phyloP scores from a whole-genome alignment of 2,329 filamentous ascomycete species.

The Mariannaea sp. region DNA sequence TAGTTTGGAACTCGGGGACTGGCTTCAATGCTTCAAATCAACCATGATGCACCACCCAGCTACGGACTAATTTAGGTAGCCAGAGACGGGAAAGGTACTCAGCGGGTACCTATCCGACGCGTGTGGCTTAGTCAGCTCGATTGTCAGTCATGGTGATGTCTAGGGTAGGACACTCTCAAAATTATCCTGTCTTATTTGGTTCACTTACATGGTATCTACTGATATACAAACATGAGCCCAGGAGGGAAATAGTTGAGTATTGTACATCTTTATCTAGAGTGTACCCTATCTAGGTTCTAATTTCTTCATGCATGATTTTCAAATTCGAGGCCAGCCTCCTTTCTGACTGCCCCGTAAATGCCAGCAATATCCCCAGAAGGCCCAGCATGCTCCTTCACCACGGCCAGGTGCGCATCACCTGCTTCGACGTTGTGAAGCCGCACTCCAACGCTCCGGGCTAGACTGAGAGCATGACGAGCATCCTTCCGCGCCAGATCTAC shows the following conservation, averaged over 20 bases:
- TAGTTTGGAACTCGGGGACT: constrained; percentile 12
- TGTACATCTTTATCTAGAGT: too few species aligned
- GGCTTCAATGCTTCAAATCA: constrained; percentile 15
- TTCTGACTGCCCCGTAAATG: constrained; percentile 79
- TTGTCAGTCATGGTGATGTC: constrained; percentile 13
- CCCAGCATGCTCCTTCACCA: constrained; percentile 70
- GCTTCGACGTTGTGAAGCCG: constrained; percentile 68
- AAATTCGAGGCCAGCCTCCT: constrained; percentile 75
- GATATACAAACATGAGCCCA: too few species aligned
- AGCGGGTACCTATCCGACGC: constrained; percentile 9
- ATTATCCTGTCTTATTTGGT: too few species aligned
- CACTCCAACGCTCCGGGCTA: constrained; percentile 68
- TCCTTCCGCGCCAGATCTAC: constrained; percentile 86
- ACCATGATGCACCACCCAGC: constrained; percentile 33
- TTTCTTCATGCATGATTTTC: constrained; percentile 56
- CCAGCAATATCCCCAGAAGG: constrained; percentile 77
- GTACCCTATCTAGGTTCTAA: too few species aligned
- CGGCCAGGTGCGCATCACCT: constrained; percentile 69
- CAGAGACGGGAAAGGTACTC: too few species aligned
- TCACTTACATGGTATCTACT: too few species aligned
- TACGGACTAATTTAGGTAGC: constrained; percentile 11
- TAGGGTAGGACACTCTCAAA: too few species aligned
- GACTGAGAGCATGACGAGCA: constrained; percentile 69
- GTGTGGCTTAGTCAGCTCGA: constrained; percentile 19
- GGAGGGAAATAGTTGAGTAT: too few species aligned